Evolutionary conservation across 2,329 filamentous ascomycete species (phyloP), one percentile per base, ranked within the genome.

Genomic region (Hypocrella siamensis): DNA sequence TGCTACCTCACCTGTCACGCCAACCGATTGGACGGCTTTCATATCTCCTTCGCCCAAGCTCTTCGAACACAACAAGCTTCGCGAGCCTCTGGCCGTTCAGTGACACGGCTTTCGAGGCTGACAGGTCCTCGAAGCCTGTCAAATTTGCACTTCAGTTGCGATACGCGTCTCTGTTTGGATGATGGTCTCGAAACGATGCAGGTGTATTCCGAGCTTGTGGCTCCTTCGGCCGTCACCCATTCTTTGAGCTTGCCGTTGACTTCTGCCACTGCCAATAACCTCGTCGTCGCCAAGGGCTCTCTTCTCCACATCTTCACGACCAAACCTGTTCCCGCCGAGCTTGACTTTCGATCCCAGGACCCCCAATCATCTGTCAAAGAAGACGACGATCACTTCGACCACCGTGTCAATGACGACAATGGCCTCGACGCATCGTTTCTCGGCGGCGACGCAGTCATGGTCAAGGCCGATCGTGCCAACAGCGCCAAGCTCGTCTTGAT

Each of bases 151-250:
- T n/a, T n/a, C n/a, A n/a, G n/a, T n/a, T n/a, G n/a, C n/a, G n/a
- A n/a, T n/a, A n/a, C n/a, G n/a, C n/a, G n/a, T n/a, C n/a, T n/a
- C n/a, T n/a, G n/a, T 40, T 32, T 40, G 40, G 46, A 52, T 42
- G 46, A 57, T 57, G 56, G 43, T 47, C 40, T 44, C 45, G 51
- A 47, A 40, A 42, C 42, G 30, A 96, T 96, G 88, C 88, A 96
- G 72, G 93, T 84, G 67, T 96, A 96, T 61, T 86, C 84, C 50
- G 90, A 98, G 67, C 68, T 98, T 54, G 76, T 84, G 54, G 81
- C 88, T 63, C 86, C 90, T 33, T 92, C 86, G 53, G 86, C 86
- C 53, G 85, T 96, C 58, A 86, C 84, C 48, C 80, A 93, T 60
- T 83, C 86, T 41, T 60, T 94, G 47, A 70, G 66, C 37, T 60